Base-by-base conservation (phyloP, 305 asterid species). In the Stenogyne calaminthoides region DNA sequence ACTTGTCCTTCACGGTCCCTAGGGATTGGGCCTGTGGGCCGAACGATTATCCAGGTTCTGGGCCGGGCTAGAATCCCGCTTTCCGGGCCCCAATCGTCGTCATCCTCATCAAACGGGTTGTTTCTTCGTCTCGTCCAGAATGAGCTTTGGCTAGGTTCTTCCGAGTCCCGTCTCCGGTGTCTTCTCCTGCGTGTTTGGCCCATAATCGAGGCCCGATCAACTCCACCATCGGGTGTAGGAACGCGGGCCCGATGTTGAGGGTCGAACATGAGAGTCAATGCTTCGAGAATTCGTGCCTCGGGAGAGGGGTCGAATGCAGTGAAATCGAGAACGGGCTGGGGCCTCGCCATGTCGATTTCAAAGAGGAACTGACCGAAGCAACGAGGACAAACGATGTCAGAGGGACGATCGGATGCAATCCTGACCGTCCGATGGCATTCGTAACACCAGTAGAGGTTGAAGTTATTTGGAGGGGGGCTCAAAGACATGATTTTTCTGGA, bases 31-130 rank as follows among this genome's bases (percentile, higher is more conserved):
- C 82, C 85, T 0, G 84, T 8, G 1, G 92, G 95, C 14, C 82
- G 77, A 10, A 88, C 66, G 11, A 90, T 64, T 68, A 88, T 78
- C 95, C 88, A 84, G 2, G 88, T 72, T 67, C 96, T 74, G 0
- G 98, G 98, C 9, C 96, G 89, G 66, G 98, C 91, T 55, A 90
- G 80, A 69, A 89, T 94, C 66, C 97, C 99, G 7, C 80, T 80
- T 29, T 88, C 89, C 0, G 96, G 90, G 0, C 74, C 85, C 87
- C 87, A 88, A 1, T 64, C 94, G 36, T 87, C 93, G 0, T 9
- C 46, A 1, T 72, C 82, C 2, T 80, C 86, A 3, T 59, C 77
- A 1, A 64, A 22, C 55, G 69, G 25, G 6, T 69, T 44, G 59
- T 69, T 49, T 70, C 86, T 85, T 72, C 96, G 80, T 63, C 97